phyloP scores from a whole-genome alignment of 139 green algal genomes.

The Desmodesmus armatus region DNA sequence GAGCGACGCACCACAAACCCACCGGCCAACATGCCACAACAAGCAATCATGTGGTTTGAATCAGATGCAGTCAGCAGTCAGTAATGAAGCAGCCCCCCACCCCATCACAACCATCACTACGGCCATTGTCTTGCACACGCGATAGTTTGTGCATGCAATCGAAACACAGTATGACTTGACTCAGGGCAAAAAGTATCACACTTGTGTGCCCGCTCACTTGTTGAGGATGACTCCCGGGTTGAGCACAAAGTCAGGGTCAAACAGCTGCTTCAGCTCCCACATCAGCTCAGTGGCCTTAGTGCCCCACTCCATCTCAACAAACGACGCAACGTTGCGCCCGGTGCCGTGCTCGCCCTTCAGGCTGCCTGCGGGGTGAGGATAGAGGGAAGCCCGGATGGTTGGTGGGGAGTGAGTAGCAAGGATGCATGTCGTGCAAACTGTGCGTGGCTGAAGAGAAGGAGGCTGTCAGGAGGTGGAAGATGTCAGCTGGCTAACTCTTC shows the following conservation, averaged over 20 bases:
- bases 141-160: too few relatives aligned
- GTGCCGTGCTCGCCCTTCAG: conserved; percentile 91
- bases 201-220: conserved; percentile 42
- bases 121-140: too few relatives aligned
- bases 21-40: not conserved
- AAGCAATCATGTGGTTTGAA: not conserved
- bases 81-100: too few relatives aligned
- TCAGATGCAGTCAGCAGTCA: too few relatives aligned
- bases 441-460: too few relatives aligned
- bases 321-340: conserved; percentile 94
- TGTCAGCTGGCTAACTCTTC: too few relatives aligned
- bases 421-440: too few relatives aligned
- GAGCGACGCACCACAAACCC: not conserved
- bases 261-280: conserved; percentile 98
- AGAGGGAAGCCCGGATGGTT: too few relatives aligned
- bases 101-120: too few relatives aligned
- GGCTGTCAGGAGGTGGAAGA: too few relatives aligned
- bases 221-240: conserved; percentile 94
- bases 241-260: conserved; percentile 92
- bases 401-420: too few relatives aligned
- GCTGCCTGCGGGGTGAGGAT: too few relatives aligned
- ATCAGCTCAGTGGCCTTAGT: conserved; percentile 95
- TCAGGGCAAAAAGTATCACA: not conserved
- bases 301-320: conserved; percentile 99
- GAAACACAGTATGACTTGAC: not conserved